Conservation (phyloP, 345 rosid genomes). For the Gossypium herbaceum region DNA sequence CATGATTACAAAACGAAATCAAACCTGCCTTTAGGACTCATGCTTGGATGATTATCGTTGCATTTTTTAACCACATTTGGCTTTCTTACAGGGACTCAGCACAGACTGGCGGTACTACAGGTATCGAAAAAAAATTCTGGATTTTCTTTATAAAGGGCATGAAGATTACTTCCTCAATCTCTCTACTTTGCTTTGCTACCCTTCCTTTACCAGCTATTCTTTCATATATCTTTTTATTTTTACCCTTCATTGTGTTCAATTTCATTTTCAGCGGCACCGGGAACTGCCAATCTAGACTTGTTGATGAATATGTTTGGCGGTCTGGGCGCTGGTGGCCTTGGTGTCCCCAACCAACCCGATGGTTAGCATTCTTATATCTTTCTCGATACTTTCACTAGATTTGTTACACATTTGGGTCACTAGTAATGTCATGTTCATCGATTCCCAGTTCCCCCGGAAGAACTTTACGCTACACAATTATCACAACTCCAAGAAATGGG, state of each 20-base stretch:
- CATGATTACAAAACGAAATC: neutral
- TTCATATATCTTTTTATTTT: neutral
- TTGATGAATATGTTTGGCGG: slow-evolving; percentile 92
- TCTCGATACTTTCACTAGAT: neutral
- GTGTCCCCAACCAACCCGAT: slow-evolving; percentile 53
- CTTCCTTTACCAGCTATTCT: neutral
- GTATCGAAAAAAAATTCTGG: slow-evolving; percentile 23
- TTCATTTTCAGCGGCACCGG: slow-evolving; percentile 30
- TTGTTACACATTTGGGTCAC: neutral
- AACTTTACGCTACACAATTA: slow-evolving; percentile 76
- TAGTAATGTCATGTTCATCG: neutral
- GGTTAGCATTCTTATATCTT: slow-evolving; percentile 37
- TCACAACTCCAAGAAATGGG: slow-evolving; percentile 94
- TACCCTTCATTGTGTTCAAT: neutral
- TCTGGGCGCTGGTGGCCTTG: slow-evolving; percentile 71
- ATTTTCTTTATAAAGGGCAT: neutral
- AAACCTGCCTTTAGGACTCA: neutral
- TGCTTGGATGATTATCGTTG: neutral
- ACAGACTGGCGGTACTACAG: slow-evolving; percentile 50
- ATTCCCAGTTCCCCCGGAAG: slow-evolving; percentile 70
- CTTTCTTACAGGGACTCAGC: slow-evolving; percentile 45
- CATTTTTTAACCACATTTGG: neutral
- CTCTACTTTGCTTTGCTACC: neutral
- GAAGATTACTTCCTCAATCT: neutral
- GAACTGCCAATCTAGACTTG: slow-evolving; percentile 50